Evolutionary conservation across 345 rosid genomes (phyloP).

Genomic region (Eucalyptus albens): DNA sequence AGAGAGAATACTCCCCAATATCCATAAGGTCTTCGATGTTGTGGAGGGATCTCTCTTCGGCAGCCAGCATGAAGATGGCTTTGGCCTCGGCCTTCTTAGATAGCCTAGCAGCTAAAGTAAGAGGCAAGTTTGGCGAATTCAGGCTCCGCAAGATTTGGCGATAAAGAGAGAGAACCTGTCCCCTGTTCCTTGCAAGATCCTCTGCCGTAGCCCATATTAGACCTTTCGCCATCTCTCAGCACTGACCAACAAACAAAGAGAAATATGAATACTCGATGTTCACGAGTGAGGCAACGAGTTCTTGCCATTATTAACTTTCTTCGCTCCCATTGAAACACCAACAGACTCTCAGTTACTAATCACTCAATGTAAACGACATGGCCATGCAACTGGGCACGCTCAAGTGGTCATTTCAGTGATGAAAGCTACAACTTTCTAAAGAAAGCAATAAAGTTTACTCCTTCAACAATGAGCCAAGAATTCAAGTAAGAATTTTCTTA

Average conservation of each 20-base stretch:
- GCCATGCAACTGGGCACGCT: not conserved
- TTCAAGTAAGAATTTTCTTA: not conserved
- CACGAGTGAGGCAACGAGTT: not conserved
- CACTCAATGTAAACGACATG: not conserved
- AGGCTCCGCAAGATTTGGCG: conserved; percentile 34
- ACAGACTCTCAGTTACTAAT: not conserved
- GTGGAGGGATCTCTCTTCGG: conserved; percentile 29
- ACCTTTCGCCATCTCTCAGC: conserved; percentile 4
- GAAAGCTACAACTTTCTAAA: not conserved
- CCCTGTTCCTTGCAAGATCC: conserved; percentile 22
- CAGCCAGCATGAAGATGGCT: conserved; percentile 26
- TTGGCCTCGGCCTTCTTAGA: conserved; percentile 40
- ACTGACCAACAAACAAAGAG: not conserved
- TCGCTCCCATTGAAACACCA: not conserved
- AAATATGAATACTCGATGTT: not conserved
- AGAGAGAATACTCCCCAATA: conserved; percentile 30
- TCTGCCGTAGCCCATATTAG: conserved; percentile 34
- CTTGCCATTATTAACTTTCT: not conserved
- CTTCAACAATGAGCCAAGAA: not conserved
- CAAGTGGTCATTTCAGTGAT: not conserved
- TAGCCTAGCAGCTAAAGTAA: conserved; percentile 27
- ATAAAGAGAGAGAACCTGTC: conserved; percentile 21
- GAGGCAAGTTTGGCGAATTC: conserved; percentile 26
- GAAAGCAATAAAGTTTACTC: not conserved
- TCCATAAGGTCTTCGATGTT: conserved; percentile 31